Base-by-base conservation (phyloP, 2,329 filamentous ascomycete species). In the Penicillium sp. region DNA sequence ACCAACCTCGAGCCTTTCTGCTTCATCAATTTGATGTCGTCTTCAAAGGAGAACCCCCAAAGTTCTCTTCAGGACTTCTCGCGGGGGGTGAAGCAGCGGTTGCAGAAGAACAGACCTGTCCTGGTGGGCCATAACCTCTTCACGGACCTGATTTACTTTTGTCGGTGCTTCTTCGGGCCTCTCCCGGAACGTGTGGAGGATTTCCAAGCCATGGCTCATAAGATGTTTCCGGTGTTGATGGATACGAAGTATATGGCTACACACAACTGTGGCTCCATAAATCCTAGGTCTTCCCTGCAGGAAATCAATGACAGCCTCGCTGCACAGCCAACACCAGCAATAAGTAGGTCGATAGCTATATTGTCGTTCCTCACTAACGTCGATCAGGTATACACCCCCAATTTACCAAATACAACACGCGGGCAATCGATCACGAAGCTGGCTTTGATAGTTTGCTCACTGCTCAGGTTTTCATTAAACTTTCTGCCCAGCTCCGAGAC, bases 161-260 rank as follows among this genome's bases (percentile, higher is more conserved):
- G 80, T 59, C 70, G 71, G 32, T 76, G 74, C 45, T 83, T 84
- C 61, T 74, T 83, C 46, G 81, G 80, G 1, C 61, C 71, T 6
- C 66, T 84, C n/a, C 81, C 81, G 1, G 73, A 78, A 24, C 75
- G 69, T 2, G 67, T 83, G 0, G 73, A 76, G 39, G 77, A 76
- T 22, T 83, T 83, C 57, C 68, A 73, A 50, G 53, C 64, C 4
- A 65, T 66, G 28, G 69, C 81, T 1, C 76, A 81, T 51, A 62
- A 70, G 10, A 58, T 79, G 3, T 83, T 82, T 55, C 81, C 81
- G 0, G 58, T 73, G 4, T 69, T 83, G 15, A 69, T 83, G 21
- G 81, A 84, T 55, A 83, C 81, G 0, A 84, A 84, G 58, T 83
- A 81, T 56, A 71, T 84, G 58, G 78, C 78, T 4, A 82, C 80